Evolutionary conservation across 2,329 filamentous ascomycete species (phyloP).

Genomic region (Raffaelea arxii): DNA sequence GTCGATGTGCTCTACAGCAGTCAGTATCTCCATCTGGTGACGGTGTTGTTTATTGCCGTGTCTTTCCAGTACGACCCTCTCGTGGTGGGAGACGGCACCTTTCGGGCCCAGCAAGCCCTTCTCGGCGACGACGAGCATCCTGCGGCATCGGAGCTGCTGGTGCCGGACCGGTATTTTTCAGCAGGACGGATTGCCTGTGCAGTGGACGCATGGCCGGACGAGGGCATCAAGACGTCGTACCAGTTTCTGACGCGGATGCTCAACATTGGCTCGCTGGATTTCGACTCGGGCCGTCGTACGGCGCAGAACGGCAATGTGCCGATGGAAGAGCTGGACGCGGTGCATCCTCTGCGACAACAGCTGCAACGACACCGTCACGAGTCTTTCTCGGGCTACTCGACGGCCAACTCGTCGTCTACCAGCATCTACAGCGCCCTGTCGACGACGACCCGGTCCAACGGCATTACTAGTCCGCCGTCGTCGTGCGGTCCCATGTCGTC

Average conservation of each 20-base stretch:
- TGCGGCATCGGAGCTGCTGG: constrained; percentile 9
- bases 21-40: constrained; percentile 20
- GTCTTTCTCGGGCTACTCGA: constrained; percentile 10
- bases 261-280: constrained; percentile 21
- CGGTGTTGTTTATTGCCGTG: constrained; percentile 20
- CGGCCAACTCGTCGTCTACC: constrained; percentile 12
- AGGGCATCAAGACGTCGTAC: constrained; percentile 20
- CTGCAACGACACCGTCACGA: neutral
- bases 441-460: constrained; percentile 2
- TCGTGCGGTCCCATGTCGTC: constrained; percentile 10
- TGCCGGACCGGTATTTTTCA: constrained; percentile 18
- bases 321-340: constrained; percentile 7
- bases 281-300: constrained; percentile 12
- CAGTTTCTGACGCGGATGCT: constrained; percentile 19
- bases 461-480: constrained; percentile 9
- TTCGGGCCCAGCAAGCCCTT: constrained; percentile 18
- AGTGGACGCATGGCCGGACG: constrained; percentile 17
- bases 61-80: constrained; percentile 22
- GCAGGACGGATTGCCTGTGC: constrained; percentile 17
- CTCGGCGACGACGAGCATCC: constrained; percentile 16
- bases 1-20: constrained; percentile 17
- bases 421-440: constrained; percentile 13
- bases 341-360: constrained; percentile 2
- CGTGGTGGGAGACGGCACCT: constrained; percentile 12
- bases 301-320: neutral